phyloP scores from a whole-genome alignment of 2,329 filamentous ascomycete species.

The Hypoxylon rubiginosum region DNA sequence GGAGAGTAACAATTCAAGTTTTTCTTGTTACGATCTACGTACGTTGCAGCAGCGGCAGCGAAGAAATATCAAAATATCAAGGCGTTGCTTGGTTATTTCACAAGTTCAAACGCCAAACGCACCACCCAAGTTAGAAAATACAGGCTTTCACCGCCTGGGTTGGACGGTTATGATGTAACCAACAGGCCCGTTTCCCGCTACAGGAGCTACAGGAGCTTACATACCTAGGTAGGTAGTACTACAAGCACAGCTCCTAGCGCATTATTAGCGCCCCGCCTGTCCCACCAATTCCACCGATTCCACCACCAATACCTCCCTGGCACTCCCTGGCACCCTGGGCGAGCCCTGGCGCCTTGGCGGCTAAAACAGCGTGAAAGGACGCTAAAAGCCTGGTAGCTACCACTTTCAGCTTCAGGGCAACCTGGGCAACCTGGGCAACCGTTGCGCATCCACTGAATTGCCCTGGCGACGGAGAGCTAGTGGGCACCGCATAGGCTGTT shows the following conservation, averaged over 20 bases:
- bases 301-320: too few relatives aligned
- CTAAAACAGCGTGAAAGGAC: constrained; percentile 26
- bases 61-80: constrained; percentile 20
- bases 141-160: constrained; percentile 44
- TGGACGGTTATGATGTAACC: constrained; percentile 46
- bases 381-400: constrained; percentile 37
- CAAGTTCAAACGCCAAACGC: constrained; percentile 28
- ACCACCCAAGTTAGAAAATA: constrained; percentile 34
- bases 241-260: constrained; percentile 25
- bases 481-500: constrained; percentile 32
- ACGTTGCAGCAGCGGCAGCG: constrained; percentile 5
- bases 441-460: constrained; percentile 41
- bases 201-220: constrained; percentile 2
- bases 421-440: constrained; percentile 42
- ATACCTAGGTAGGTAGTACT: too few relatives aligned
- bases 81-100: constrained; percentile 23
- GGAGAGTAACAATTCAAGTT: constrained; percentile 18
- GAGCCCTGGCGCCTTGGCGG: constrained; percentile 32
- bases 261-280: constrained; percentile 39
- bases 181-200: constrained; percentile 35
- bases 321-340: constrained; percentile 25
- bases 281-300: constrained; percentile 29
- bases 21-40: constrained; percentile 22
- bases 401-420: constrained; percentile 37
- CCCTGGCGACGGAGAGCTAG: constrained; percentile 45